Evolutionary conservation across 225 moss, liverwort and hornwort species (phyloP).

Genomic region (Physcomitrellopsis africana): DNA sequence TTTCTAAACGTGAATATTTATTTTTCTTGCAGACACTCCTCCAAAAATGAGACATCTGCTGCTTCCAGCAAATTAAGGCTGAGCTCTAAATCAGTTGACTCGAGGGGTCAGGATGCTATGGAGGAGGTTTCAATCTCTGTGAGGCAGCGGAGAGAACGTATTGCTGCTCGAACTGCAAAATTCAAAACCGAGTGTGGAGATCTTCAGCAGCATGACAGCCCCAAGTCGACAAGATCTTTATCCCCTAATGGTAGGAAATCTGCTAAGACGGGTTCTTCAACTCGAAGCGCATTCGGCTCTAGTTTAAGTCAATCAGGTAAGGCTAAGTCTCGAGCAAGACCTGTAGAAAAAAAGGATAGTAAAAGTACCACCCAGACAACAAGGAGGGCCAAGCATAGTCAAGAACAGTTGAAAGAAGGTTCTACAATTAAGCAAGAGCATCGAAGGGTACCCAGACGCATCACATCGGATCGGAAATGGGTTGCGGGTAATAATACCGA

Average conservation of each 20-base stretch:
- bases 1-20: neutral
- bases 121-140: constrained; percentile 41
- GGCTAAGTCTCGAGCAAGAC: constrained; percentile 31
- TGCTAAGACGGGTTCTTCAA: constrained; percentile 27
- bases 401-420: constrained; percentile 27
- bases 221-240: constrained; percentile 35
- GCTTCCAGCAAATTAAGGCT: constrained; percentile 26
- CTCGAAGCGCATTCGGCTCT: constrained; percentile 53
- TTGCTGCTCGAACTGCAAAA: constrained; percentile 53
- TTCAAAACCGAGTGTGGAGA: constrained; percentile 33
- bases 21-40: constrained; percentile 28
- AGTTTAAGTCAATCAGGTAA: constrained; percentile 34
- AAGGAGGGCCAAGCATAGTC: constrained; percentile 35
- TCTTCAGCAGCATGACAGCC: constrained; percentile 24
- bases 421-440: constrained; percentile 24
- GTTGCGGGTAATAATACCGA: constrained; percentile 16
- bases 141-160: constrained; percentile 49
- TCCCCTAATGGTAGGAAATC: constrained; percentile 31
- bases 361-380: constrained; percentile 30
- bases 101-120: constrained; percentile 22
- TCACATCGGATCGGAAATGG: constrained; percentile 32
- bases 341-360: constrained; percentile 28
- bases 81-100: constrained; percentile 41
- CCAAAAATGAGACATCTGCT: constrained; percentile 33
- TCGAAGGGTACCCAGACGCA: constrained; percentile 22